These are phyloP conservation scores for Trichoderma orchidacearum DNA, from an alignment of 495 filamentous ascomycete species.

Conservation along the genomic window DNA sequence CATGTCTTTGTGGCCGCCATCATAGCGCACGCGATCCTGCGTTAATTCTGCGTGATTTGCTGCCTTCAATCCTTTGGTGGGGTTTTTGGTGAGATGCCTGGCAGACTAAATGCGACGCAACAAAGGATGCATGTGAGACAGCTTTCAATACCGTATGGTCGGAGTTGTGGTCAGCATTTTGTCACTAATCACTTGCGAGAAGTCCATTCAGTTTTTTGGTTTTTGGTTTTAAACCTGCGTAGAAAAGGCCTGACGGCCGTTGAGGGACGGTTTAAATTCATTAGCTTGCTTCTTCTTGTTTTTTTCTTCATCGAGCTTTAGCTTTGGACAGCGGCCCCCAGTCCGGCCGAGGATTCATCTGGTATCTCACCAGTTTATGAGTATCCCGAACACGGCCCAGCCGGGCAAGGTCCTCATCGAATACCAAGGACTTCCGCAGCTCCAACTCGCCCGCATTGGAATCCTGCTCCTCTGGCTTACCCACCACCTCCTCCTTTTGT, in stretches of 20 bases:
- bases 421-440: conserved; percentile 50
- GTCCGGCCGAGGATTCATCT: conserved; percentile 73
- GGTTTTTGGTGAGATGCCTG: background rate
- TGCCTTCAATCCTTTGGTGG: background rate
- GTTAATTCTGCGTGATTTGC: background rate
- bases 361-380: conserved; percentile 66
- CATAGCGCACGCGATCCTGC: background rate
- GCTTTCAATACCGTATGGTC: too few species aligned
- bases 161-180: too few species aligned
- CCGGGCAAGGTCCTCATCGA: conserved; percentile 66
- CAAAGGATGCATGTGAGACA: too few species aligned
- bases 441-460: conserved; percentile 11
- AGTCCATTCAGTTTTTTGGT: too few species aligned
- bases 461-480: conserved; percentile 4
- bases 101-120: too few species aligned
- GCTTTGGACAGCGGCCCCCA: conserved; percentile 88
- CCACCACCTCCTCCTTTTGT: conserved; percentile 5
- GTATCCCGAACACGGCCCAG: conserved; percentile 53
- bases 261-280: background rate
- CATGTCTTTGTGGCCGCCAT: too few species aligned
- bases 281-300: background rate
- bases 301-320: conserved; percentile 9
- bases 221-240: too few species aligned
- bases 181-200: too few species aligned
- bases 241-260: background rate